These are phyloP conservation scores for Beauveria medogensis DNA, from an alignment of 2,329 filamentous ascomycete genomes.

Conservation along the genomic window DNA sequence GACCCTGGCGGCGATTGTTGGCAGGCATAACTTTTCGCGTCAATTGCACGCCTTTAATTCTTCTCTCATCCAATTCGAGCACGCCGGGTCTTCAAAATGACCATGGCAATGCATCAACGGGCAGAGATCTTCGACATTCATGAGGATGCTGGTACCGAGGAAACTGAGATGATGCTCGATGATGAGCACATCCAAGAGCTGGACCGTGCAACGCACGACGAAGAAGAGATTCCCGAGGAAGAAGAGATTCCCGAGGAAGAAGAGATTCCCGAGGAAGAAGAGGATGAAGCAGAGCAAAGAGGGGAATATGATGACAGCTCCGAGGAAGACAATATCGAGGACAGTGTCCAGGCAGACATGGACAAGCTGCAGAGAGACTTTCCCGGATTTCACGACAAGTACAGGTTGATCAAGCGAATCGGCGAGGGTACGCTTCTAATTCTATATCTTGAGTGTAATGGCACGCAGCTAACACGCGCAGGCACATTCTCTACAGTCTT, in stretches of 20 bases:
- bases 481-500: conserved; percentile 98
- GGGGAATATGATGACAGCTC: conserved; percentile 35
- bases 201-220: conserved; percentile 17
- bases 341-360: conserved; percentile 76
- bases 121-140: conserved; percentile 38
- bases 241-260: conserved; percentile 23
- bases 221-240: conserved; percentile 21
- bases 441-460: not conserved
- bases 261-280: conserved; percentile 22
- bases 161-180: conserved; percentile 43
- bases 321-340: conserved; percentile 58
- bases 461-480: conserved; percentile 29
- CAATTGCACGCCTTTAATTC: not conserved
- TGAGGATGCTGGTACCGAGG: conserved; percentile 41
- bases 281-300: conserved; percentile 28
- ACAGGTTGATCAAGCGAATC: conserved; percentile 90
- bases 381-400: conserved; percentile 73
- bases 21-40: not conserved
- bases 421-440: conserved; percentile 65
- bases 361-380: conserved; percentile 74
- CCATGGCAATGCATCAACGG: conserved; percentile 17
- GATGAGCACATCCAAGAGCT: conserved; percentile 24
- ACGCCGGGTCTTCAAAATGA: conserved; percentile 15
- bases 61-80: conserved; percentile 9
- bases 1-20: not conserved